phyloP scores from a whole-genome alignment of 2,329 filamentous ascomycete species.

The Phaeosphaeria sp. region DNA sequence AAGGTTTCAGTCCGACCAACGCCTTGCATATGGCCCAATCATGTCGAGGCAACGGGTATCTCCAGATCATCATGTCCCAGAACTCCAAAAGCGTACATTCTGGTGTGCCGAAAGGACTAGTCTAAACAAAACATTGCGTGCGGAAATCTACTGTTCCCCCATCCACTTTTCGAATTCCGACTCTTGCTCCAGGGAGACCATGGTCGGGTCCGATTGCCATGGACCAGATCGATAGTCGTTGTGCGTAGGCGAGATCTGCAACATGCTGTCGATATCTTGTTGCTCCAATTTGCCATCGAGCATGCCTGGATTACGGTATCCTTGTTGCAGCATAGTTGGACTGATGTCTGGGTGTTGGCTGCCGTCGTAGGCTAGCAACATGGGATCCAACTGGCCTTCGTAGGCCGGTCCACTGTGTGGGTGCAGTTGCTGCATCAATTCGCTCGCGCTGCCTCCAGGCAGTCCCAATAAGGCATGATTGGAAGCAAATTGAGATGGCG shows the following conservation, averaged over 20 bases:
- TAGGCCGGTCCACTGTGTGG: constrained; percentile 36
- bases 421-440: constrained; percentile 44
- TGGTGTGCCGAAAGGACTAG: background rate
- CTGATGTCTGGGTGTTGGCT: constrained; percentile 29
- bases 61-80: constrained; percentile 1
- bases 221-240: constrained; percentile 40
- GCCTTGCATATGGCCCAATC: constrained; percentile 9
- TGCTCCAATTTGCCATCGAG: constrained; percentile 37
- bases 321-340: constrained; percentile 24
- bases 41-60: constrained; percentile 1
- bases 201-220: constrained; percentile 46
- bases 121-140: background rate
- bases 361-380: constrained; percentile 49
- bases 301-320: constrained; percentile 41
- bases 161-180: constrained; percentile 58
- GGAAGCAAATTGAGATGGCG: constrained; percentile 38
- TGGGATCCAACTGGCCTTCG: constrained; percentile 47
- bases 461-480: constrained; percentile 45
- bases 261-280: constrained; percentile 34
- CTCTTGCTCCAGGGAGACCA: constrained; percentile 47
- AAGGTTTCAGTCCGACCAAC: constrained; percentile 10
- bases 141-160: constrained; percentile 28
- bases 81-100: constrained; percentile 7
- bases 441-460: constrained; percentile 48
- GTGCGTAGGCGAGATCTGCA: constrained; percentile 27